phyloP scores from a whole-genome alignment of 495 filamentous ascomycete genomes.

The Penicillium ochrochloron region DNA sequence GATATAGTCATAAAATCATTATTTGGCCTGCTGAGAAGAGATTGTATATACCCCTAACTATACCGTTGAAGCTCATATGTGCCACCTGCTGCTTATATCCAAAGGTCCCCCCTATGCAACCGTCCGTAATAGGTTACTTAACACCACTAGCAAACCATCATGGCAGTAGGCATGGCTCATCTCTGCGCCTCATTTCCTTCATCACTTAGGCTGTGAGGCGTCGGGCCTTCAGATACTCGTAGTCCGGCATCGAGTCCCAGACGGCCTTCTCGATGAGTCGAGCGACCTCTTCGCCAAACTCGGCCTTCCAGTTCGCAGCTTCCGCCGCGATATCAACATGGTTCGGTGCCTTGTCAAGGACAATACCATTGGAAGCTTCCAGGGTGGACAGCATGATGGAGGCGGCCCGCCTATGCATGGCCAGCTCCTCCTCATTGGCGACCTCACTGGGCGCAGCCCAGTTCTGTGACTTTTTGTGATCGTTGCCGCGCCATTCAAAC shows the following conservation, averaged over 20 bases:
- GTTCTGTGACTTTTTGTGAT: slow-evolving; percentile 23
- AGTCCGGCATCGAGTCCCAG: slow-evolving; percentile 49
- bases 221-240: slow-evolving; percentile 47
- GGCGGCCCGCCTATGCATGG: neutral
- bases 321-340: slow-evolving; percentile 45
- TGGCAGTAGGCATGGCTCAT: neutral
- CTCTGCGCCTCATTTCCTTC: neutral
- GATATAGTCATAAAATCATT: neutral
- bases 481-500: slow-evolving; percentile 43
- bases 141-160: too few relatives aligned
- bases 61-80: neutral
- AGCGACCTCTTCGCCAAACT: slow-evolving; percentile 49
- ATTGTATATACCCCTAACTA: neutral
- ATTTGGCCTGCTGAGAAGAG: neutral
- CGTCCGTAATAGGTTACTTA: neutral
- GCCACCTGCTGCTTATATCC: neutral
- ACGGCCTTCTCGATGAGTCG: slow-evolving; percentile 42
- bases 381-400: slow-evolving; percentile 40
- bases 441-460: slow-evolving; percentile 3
- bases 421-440: slow-evolving; percentile 2
- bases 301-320: slow-evolving; percentile 48
- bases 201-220: slow-evolving; percentile 18
- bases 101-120: neutral
- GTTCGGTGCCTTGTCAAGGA: slow-evolving; percentile 40
- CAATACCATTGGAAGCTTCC: slow-evolving; percentile 38